Percentiles rank a stretch among this genome's conserved stretches.
phyloP scores from a whole-genome alignment of 306 rosid genomes.

The Rosa multiflora region DNA sequence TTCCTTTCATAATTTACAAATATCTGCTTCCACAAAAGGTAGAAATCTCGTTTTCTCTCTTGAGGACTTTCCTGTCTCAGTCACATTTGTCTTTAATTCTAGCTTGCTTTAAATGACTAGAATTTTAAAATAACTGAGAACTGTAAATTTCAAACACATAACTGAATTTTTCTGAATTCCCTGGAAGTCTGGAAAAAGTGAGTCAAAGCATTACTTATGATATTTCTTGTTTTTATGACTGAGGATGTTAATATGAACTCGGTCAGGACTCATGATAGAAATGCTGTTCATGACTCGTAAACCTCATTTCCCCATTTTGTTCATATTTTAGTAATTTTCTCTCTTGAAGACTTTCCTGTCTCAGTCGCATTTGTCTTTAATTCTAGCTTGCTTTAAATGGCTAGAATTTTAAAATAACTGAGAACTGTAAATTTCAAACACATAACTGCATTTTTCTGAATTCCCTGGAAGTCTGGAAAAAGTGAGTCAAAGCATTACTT shows the following conservation, averaged over 20 bases:
- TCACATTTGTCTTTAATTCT: not conserved
- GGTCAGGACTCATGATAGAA: not conserved
- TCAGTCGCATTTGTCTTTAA: not conserved
- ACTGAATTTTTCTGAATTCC: not conserved
- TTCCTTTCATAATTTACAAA: slow-evolving; percentile 5
- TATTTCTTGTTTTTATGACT: not conserved
- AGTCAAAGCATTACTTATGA: not conserved
- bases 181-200: not conserved
- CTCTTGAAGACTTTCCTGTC: not conserved
- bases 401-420: not conserved
- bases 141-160: not conserved
- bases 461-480: not conserved
- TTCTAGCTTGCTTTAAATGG: slow-evolving; percentile 2
- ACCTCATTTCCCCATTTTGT: not conserved
- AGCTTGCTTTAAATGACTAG: not conserved
- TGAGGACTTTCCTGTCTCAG: not conserved
- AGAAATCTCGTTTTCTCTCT: not conserved
- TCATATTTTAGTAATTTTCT: too few species aligned
- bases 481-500: not conserved
- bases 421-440: not conserved
- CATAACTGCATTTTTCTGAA: not conserved
- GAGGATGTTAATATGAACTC: not conserved
- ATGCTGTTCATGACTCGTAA: not conserved
- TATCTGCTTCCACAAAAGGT: slow-evolving; percentile 12
- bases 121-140: not conserved